Evolutionary conservation across 805 yeast genomes (phyloP).

Genomic region (Teunomyces panamensis): DNA sequence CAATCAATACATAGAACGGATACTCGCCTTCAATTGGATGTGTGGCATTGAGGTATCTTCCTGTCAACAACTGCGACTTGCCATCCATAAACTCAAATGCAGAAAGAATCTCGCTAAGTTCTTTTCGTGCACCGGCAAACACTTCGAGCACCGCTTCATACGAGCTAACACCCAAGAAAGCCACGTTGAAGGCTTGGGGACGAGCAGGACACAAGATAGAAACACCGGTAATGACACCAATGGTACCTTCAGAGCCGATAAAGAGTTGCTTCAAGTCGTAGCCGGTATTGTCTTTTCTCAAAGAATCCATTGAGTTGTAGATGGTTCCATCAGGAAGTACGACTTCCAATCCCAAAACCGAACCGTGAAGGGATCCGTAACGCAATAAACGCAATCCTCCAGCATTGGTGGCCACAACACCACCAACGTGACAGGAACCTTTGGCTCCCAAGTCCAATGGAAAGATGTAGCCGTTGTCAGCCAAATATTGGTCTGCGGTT

Average conservation of each 20-base stretch:
- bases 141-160: conserved; percentile 83
- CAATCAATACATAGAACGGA: conserved; percentile 89
- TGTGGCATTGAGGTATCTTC: conserved; percentile 51
- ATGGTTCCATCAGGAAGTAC: conserved; percentile 90
- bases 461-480: conserved; percentile 83
- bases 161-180: conserved; percentile 76
- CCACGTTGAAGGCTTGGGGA: conserved; percentile 83
- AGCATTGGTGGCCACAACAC: conserved; percentile 92
- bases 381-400: conserved; percentile 88
- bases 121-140: conserved; percentile 73
- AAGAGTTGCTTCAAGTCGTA: conserved; percentile 89
- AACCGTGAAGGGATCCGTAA: conserved; percentile 90
- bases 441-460: conserved; percentile 95
- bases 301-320: conserved; percentile 72
- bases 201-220: conserved; percentile 87
- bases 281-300: conserved; percentile 94
- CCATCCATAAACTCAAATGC: conserved; percentile 95
- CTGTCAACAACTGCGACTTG: conserved; percentile 63
- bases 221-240: conserved; percentile 87
- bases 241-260: conserved; percentile 91
- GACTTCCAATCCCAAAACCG: conserved; percentile 86
- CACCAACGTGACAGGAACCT: conserved; percentile 96
- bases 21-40: conserved; percentile 81
- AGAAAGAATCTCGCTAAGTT: conserved; percentile 79
- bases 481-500: conserved; percentile 72